Evolutionary conservation across 768 basidiomycete species (phyloP).

Genomic region (Leccinum ochraceum): DNA sequence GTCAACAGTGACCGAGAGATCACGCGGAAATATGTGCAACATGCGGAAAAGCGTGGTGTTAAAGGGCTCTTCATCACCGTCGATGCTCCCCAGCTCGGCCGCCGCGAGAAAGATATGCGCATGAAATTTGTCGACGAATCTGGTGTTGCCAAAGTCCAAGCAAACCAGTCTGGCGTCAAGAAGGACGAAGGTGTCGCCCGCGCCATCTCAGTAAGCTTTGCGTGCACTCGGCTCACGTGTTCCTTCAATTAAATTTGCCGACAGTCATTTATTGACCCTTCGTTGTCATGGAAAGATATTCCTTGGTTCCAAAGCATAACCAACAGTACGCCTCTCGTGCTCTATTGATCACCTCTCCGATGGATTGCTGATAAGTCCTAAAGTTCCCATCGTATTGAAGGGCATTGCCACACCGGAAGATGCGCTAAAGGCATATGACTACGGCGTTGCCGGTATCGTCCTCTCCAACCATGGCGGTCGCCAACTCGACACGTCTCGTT

Average conservation of each 20-base stretch:
- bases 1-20: constrained; percentile 89
- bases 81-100: constrained; percentile 94
- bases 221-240: constrained; percentile 31
- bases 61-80: constrained; percentile 97
- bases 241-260: constrained; percentile 16
- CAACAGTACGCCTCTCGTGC: constrained; percentile 42
- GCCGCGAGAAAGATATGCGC: constrained; percentile 88
- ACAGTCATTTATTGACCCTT: constrained; percentile 93
- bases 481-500: constrained; percentile 78
- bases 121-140: constrained; percentile 61
- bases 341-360: constrained; percentile 64
- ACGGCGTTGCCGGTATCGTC: constrained; percentile 72
- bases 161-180: constrained; percentile 26
- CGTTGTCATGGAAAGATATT: constrained; percentile 72
- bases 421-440: constrained; percentile 80
- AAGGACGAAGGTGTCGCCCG: constrained; percentile 79
- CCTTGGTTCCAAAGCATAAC: constrained; percentile 77
- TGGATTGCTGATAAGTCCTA: neutral
- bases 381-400: constrained; percentile 89
- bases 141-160: constrained; percentile 27
- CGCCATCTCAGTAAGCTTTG: constrained; percentile 72
- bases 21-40: constrained; percentile 84
- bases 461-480: constrained; percentile 86
- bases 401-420: constrained; percentile 90
- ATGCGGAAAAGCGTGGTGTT: constrained; percentile 88